Conservation (phyloP, 495 filamentous ascomycete genomes). For the Podospora bellae-mahoneyi region DNA sequence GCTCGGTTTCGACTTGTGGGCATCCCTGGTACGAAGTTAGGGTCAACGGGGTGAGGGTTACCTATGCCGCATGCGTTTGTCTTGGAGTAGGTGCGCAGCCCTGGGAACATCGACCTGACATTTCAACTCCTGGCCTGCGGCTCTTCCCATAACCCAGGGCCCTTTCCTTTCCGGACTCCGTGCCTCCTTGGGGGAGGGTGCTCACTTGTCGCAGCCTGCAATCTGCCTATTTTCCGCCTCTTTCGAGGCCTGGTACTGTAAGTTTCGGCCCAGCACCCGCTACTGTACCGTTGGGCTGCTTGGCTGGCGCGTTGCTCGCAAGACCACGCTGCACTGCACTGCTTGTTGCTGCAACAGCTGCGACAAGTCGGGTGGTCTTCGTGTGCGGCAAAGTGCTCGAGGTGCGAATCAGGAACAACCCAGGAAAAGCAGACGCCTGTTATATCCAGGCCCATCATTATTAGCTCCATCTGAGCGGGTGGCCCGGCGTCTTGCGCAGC, state of each 20-base stretch:
- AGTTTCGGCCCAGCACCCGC: constrained; percentile 25
- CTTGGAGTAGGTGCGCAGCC: neutral
- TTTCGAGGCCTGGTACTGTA: constrained; percentile 21
- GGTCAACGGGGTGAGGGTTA: neutral
- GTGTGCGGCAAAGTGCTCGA: constrained; percentile 30
- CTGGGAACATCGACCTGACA: neutral
- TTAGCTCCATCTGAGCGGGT: constrained; percentile 15
- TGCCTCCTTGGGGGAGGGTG: constrained; percentile 27
- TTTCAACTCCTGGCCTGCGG: neutral
- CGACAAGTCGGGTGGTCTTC: constrained; percentile 4
- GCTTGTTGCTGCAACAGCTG: constrained; percentile 12
- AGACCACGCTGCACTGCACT: neutral
- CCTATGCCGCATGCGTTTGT: neutral
- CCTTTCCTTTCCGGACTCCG: constrained; percentile 14
- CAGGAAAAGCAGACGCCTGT: constrained; percentile 19
- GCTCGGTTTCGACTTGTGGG: constrained; percentile 6
- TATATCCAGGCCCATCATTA: constrained; percentile 28
- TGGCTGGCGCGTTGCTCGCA: neutral
- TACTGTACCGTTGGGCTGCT: constrained; percentile 28
- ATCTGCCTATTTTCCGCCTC: constrained; percentile 37
- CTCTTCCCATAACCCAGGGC: neutral
- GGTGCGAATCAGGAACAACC: constrained; percentile 31
- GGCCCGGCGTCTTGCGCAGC: constrained; percentile 20
- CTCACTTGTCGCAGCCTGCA: constrained; percentile 41
- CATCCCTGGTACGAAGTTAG: neutral